Base-by-base conservation (phyloP, 2,329 filamentous ascomycete species). In the Juglanconis oblonga region DNA sequence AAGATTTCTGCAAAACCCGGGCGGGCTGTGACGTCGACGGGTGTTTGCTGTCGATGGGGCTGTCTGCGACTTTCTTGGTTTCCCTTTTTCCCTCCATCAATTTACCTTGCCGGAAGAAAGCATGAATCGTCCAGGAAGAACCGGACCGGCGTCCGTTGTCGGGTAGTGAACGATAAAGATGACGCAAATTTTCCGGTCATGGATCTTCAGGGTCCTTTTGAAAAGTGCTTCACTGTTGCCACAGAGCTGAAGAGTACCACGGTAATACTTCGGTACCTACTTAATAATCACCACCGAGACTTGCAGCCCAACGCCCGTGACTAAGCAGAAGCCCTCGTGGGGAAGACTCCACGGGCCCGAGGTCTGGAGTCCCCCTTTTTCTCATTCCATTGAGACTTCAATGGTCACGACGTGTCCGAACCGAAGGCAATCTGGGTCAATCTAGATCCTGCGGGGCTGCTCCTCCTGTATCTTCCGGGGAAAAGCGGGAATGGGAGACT, bases 401-500 rank as follows among this genome's bases (percentile, higher is more conserved):
- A 42, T n/a, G 17, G 40, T 31, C 42, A 10, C 13, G 44, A 49
- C 54, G n/a, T 29, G 35, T 42, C 45, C 44, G 52, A 40, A 54
- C 45, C 52, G 40, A 35, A 49, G 17, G 44, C 29, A 24, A 54
- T 40, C 57, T 56, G 49, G 57, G 44, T 59, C 52, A 45, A 54
- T 54, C 55, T 59, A 52, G 56, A 50, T 53, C 52, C 52, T 45
- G 57, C 53, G 56, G 56, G n/a, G 40, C 36, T 17, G 31, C 45
- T 35, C 32, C 42, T 49, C 29, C 48, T 36, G 36, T 49, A 33
- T 32, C 33, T 24, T 7, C 42, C 44, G 35, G 35, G 32, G 33
- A 33, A 47, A 38, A 17, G 3, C 13, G 38, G 52, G 31, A 24
- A 13, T 29, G 32, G 31, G 42, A 44, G 9, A 9, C 14, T 42